phyloP scores from a whole-genome alignment of 73 alveolate species.

The Tetrahymena borealis region DNA sequence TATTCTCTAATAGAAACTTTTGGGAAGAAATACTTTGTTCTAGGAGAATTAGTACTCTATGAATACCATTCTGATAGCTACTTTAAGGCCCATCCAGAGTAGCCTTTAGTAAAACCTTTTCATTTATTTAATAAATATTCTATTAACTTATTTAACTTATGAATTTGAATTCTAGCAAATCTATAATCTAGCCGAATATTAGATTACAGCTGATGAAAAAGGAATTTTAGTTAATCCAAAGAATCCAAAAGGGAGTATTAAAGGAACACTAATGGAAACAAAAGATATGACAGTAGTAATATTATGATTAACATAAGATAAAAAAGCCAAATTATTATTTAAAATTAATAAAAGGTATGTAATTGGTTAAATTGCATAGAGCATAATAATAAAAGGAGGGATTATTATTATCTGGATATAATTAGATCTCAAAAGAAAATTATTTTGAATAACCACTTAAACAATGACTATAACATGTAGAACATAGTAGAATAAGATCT shows the following conservation, averaged over 20 bases:
- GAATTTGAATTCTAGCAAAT: background rate
- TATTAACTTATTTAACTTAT: too few relatives aligned
- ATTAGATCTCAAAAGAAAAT: background rate
- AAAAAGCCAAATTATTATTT: background rate
- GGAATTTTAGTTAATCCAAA: background rate
- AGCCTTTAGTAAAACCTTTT: background rate
- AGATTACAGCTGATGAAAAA: background rate
- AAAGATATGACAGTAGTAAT: background rate
- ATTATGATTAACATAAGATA: background rate
- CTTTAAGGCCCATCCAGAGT: background rate
- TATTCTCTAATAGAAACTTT: background rate
- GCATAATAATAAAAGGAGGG: background rate
- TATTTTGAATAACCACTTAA: background rate
- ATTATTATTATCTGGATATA: background rate
- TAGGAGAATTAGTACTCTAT: background rate
- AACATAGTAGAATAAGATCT: background rate
- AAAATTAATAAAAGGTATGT: background rate
- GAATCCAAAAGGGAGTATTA: background rate
- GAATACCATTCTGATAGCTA: background rate
- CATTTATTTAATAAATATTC: background rate
- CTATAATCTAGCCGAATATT: background rate
- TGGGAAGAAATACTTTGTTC: background rate
- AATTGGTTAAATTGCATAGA: background rate
- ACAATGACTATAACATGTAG: background rate
- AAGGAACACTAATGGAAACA: background rate